Base-by-base conservation (phyloP, 257 asterid genomes). In the Petunia axillaris region DNA sequence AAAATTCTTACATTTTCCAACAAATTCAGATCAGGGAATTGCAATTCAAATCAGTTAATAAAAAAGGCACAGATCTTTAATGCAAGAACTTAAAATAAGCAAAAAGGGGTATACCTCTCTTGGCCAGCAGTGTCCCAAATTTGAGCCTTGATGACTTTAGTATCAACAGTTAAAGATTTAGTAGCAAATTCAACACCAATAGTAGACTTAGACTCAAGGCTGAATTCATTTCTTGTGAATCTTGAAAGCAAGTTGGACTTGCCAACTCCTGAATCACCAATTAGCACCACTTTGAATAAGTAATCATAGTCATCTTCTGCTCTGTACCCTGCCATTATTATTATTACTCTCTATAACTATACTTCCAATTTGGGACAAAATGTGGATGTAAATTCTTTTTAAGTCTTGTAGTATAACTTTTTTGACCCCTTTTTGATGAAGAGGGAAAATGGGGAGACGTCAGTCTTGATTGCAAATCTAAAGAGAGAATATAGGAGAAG, bases 101-200 rank as follows among this genome's bases (percentile, higher is more conserved):
- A 6, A 66, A 66, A 66, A 6, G 54, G 75, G 53, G 43, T 44
- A 13, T 46, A 73, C 78, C 97, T 91, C 85, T 93, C 98, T 75
- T 93, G 98, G 50, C 98, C 97, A 76, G 97, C 96, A 73, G 98
- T 92, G 82, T 92, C 98, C 98, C 98, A 93, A 88, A 93, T 93
- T 91, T 93, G 97, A 85, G 98, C 98, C 85, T 93, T 93, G 84
- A 93, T 88, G 77, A 93, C 96, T 83, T 93, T 93, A 0, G 85
- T 82, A 81, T 93, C 98, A 38, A 93, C 94, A 75, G 88, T 90
- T 87, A 93, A 88, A 87, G 97, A 91, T 84, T 95, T 81, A 15
- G 98, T 93, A 16, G 98, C 98, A 79, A 93, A 93, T 86, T 93
- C 98, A 81, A 93, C 98, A 7, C 98, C 98, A 68, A 93, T 93